Evolutionary conservation across 345 rosid species (phyloP).

Genomic region (Ceriops decandra): DNA sequence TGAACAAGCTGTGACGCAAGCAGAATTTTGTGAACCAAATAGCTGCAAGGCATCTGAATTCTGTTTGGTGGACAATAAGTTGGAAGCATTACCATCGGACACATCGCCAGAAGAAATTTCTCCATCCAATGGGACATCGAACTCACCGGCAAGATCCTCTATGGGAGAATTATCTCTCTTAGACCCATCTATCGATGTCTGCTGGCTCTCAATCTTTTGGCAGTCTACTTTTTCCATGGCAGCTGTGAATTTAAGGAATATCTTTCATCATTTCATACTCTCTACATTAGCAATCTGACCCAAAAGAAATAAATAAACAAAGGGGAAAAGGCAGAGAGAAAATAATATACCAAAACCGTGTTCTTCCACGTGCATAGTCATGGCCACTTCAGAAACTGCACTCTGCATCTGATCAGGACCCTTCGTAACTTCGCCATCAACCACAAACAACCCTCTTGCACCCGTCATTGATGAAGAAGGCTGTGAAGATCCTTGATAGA

Average conservation of each 20-base stretch:
- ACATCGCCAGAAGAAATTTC: neutral
- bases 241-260: slow-evolving; percentile 9
- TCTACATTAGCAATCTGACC: neutral
- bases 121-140: neutral
- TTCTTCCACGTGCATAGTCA: too few relatives aligned
- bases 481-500: slow-evolving; percentile 54
- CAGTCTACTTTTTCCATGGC: slow-evolving; percentile 5
- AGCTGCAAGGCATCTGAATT: slow-evolving; percentile 3
- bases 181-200: neutral
- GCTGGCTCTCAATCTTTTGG: slow-evolving; percentile 13
- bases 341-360: too few relatives aligned
- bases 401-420: slow-evolving; percentile 4
- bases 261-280: neutral
- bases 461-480: slow-evolving; percentile 20
- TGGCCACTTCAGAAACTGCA: neutral
- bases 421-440: neutral
- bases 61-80: neutral
- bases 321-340: neutral
- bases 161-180: neutral
- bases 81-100: neutral
- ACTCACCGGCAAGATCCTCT: slow-evolving; percentile 6
- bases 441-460: slow-evolving; percentile 3
- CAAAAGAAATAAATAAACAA: neutral
- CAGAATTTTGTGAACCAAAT: slow-evolving; percentile 4
- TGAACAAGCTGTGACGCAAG: neutral